Evolutionary conservation across 495 filamentous ascomycete species (phyloP).

Genomic region (Aspergillus egyptiacus): DNA sequence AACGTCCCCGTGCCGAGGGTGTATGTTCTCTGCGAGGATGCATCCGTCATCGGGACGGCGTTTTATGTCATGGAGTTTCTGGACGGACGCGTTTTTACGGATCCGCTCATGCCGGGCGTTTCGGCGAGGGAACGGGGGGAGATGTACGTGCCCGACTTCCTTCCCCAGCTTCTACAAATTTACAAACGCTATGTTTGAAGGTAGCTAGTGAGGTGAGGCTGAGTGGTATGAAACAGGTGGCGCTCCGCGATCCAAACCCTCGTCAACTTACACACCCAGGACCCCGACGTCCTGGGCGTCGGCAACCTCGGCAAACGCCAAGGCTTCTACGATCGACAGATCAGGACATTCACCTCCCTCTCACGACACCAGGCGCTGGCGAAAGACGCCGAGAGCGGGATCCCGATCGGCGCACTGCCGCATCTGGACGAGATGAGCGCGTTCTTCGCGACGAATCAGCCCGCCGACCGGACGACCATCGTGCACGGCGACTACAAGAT

Average conservation of each 20-base stretch:
- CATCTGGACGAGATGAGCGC: constrained; percentile 1
- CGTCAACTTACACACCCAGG: neutral
- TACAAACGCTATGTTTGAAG: no score
- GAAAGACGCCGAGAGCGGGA: neutral
- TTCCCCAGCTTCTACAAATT: no score
- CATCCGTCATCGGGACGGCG: neutral
- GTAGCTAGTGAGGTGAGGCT: no score
- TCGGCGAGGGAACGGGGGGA: neutral
- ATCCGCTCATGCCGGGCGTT: constrained; percentile 4
- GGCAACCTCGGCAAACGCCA: neutral
- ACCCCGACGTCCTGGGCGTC: neutral
- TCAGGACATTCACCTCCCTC: neutral
- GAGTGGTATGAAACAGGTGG: constrained; percentile 7
- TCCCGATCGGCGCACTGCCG: constrained; percentile 1
- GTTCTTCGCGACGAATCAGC: constrained; percentile 4
- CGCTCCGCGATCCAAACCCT: constrained; percentile 2
- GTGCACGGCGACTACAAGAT: constrained; percentile 14
- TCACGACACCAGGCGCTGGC: neutral
- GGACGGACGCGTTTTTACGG: constrained; percentile 5
- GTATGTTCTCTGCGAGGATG: constrained; percentile 6
- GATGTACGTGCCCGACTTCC: neutral
- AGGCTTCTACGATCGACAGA: constrained; percentile 8
- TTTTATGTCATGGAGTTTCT: constrained; percentile 16
- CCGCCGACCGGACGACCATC: neutral
- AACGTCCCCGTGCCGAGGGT: constrained; percentile 9